These are phyloP conservation scores for Myxozyma geophila DNA, from an alignment of 805 yeast genomes.

Conservation along the genomic window DNA sequence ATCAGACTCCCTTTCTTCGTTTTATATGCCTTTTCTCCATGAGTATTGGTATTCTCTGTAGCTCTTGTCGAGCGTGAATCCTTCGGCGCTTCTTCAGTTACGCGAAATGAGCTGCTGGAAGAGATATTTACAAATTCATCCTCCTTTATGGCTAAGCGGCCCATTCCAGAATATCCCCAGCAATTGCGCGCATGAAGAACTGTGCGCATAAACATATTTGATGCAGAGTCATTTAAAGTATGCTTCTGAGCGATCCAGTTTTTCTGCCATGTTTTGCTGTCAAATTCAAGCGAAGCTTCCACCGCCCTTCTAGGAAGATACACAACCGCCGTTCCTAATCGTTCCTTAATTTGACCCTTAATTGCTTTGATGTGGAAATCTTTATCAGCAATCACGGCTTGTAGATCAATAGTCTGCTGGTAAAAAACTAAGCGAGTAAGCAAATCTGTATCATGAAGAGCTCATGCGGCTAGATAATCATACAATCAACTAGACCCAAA, in stretches of 20 bases:
- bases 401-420: slow-evolving; percentile 15
- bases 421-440: background rate
- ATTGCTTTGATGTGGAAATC: slow-evolving; percentile 21
- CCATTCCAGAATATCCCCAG: slow-evolving; percentile 14
- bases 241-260: slow-evolving; percentile 8
- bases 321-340: background rate
- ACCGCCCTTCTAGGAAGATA: slow-evolving; percentile 18
- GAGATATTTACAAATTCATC: background rate
- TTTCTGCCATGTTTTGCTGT: slow-evolving; percentile 9
- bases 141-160: background rate
- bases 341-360: slow-evolving; percentile 13
- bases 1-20: background rate
- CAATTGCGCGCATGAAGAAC: background rate
- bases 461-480: background rate
- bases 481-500: slow-evolving; percentile 25
- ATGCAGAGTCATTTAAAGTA: background rate
- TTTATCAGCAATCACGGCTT: slow-evolving; percentile 8
- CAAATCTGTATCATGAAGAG: background rate
- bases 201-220: background rate
- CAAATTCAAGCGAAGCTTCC: slow-evolving; percentile 11
- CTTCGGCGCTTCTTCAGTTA: background rate
- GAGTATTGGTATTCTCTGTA: background rate
- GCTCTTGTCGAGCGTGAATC: background rate
- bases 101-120: too few species aligned
- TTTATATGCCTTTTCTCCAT: background rate